Base-by-base conservation (phyloP, 768 basidiomycete species). In the Boletus vermiculosoides region DNA sequence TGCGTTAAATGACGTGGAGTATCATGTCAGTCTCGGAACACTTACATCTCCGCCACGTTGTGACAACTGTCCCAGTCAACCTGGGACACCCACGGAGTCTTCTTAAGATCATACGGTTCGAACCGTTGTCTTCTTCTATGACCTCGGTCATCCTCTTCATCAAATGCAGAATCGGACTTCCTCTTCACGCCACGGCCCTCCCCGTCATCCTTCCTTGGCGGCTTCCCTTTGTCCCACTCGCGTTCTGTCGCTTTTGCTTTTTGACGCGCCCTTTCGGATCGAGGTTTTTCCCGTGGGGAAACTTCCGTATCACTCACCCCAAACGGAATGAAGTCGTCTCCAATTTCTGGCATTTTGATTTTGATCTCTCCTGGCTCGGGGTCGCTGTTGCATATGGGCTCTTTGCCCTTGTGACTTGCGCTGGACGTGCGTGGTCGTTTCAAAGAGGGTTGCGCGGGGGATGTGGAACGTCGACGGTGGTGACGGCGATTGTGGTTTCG, bases 41-140 rank as follows among this genome's bases (percentile, higher is more conserved):
- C 88, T 54, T 63, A 94, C 93, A 95, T 78, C 69, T 95, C 90
- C 15, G 91, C 86, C 52, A 92, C 88, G 67, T 91, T 92, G 50
- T 74, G 76, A 70, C 90, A 90, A 7, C 72, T 67, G 13, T 88
- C 81, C 86, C 90, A 90, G 61, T 92, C 83, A 10, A 94, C 77
- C 9, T 80, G 71, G 15, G 74, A 71, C 11, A 85, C 75, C 95
- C 94, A 97, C 16, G 90, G 81, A 28, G 76, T 79, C 63, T 79
- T 83, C 53, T 82, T 81, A 23, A 78, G 77, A 18, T 81, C 73
- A 10, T 80, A 80, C 46, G 83, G 74, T 49, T 76, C 65, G 33
- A 80, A 74, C 63, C 82, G 80, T 63, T 80, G 81, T 80, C 73
- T 74, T 82, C 62, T 73, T 79, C 80, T 20, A 75, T 58, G 23